A percentile compares a stretch with the other conserved stretches of the same genome.
phyloP scores from a whole-genome alignment of 768 basidiomycete genomes.

The Flagelloscypha sp. region DNA sequence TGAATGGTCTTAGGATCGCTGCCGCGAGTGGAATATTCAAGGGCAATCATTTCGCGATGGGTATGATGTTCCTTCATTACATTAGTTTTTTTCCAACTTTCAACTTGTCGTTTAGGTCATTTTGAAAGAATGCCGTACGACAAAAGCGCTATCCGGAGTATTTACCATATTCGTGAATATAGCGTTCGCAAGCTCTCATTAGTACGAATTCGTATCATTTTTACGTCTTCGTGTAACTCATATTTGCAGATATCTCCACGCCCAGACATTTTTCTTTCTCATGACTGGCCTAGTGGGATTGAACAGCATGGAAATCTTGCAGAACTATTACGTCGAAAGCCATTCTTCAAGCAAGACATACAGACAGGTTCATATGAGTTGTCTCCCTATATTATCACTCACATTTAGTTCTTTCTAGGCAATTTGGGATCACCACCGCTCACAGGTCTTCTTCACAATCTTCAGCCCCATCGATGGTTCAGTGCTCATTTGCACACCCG shows the following conservation, averaged over 20 bases:
- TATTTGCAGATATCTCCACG: conserved; percentile 42
- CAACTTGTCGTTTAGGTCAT: conserved; percentile 41
- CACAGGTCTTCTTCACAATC: conserved; percentile 60
- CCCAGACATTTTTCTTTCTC: conserved; percentile 79
- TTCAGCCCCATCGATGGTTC: conserved; percentile 87
- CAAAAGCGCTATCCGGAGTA: conserved; percentile 60
- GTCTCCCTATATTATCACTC: too few species aligned
- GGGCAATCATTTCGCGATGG: conserved; percentile 59
- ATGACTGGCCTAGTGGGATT: conserved; percentile 92
- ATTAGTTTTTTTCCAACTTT: neutral
- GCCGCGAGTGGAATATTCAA: conserved; percentile 94
- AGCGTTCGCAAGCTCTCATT: conserved; percentile 72
- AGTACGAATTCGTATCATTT: conserved; percentile 27
- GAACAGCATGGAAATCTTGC: conserved; percentile 70
- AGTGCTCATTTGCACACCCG: conserved; percentile 84
- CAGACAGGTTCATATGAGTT: too few species aligned
- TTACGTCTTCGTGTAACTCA: neutral
- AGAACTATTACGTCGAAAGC: conserved; percentile 64
- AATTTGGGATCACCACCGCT: conserved; percentile 82
- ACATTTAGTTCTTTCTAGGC: too few species aligned
- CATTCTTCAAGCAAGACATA: conserved; percentile 70
- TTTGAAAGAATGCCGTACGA: conserved; percentile 81
- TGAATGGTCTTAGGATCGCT: conserved; percentile 82
- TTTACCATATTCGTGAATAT: conserved; percentile 88
- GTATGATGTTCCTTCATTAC: conserved; percentile 23